A percentile compares a stretch with the other conserved stretches of the same genome.
phyloP scores from a whole-genome alignment of 139 green algal genomes.

The Tetradesmus obliquus region DNA sequence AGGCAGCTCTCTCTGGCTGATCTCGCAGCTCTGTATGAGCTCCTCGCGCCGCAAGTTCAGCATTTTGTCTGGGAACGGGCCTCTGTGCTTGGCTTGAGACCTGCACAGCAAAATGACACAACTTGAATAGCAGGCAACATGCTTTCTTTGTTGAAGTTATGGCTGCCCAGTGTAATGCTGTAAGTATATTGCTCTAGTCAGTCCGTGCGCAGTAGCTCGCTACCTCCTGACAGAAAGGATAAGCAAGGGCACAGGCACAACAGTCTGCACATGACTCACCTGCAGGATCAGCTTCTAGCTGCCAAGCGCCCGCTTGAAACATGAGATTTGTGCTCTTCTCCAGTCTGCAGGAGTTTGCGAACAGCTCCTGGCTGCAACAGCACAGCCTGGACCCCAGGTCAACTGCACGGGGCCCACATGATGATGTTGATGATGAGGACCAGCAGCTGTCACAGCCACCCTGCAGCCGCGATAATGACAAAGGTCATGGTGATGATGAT shows the following conservation, averaged over 20 bases:
- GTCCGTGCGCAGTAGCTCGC: background rate
- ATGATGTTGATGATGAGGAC: background rate
- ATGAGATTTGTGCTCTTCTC: background rate
- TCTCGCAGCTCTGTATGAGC: background rate
- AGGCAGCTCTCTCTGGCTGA: conserved; percentile 1
- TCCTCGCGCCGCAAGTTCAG: background rate
- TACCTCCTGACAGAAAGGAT: background rate
- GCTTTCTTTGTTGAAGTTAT: background rate
- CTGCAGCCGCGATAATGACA: background rate
- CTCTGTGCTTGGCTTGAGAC: background rate
- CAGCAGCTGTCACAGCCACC: background rate
- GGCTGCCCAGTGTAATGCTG: background rate
- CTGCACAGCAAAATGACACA: background rate
- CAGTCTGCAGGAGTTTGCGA: background rate
- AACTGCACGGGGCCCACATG: background rate
- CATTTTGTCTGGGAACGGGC: background rate
- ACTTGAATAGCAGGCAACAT: background rate
- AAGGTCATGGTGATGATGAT: background rate
- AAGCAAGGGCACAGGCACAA: background rate
- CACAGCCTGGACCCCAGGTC: background rate
- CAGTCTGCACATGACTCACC: background rate
- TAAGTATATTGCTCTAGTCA: background rate
- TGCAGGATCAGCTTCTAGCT: background rate
- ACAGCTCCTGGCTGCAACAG: background rate
- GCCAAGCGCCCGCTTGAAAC: background rate